Percentiles rank a stretch among this genome's conserved stretches.
Evolutionary conservation across 1,139 yeast genomes (phyloP).

Genomic region (Kodamaea suecica): DNA sequence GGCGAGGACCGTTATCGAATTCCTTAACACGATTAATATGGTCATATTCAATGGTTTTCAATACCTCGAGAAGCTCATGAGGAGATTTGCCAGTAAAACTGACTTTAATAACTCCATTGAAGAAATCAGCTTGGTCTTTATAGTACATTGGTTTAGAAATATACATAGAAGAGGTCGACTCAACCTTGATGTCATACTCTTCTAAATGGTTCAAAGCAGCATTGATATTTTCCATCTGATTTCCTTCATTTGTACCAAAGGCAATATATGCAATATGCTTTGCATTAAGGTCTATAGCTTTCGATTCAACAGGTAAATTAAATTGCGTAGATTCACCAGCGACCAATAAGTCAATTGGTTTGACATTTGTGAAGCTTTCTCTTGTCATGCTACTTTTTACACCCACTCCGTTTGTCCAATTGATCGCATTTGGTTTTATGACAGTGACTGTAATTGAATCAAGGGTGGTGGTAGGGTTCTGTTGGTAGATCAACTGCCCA

Average conservation of each 20-base stretch:
- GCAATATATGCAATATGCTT: constrained; percentile 69
- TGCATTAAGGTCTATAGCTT: constrained; percentile 4
- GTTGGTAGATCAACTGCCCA: constrained; percentile 56
- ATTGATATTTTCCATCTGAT: constrained; percentile 59
- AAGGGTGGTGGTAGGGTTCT: constrained; percentile 24
- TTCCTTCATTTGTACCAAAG: constrained; percentile 85
- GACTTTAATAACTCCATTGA: constrained; percentile 79
- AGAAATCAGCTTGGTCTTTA: constrained; percentile 73
- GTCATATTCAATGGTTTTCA: constrained; percentile 77
- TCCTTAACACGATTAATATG: constrained; percentile 69
- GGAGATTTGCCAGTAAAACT: constrained; percentile 56
- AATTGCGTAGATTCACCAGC: constrained; percentile 5
- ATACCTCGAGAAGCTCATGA: constrained; percentile 50
- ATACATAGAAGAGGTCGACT: constrained; percentile 72
- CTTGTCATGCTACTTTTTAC: constrained; percentile 60
- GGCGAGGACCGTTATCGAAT: constrained; percentile 86
- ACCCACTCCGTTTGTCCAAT: constrained; percentile 87
- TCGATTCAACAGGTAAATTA: constrained; percentile 18
- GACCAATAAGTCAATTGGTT: constrained; percentile 20
- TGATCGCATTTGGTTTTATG: constrained; percentile 84
- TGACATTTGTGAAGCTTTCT: constrained; percentile 28
- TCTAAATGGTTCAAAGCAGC: constrained; percentile 54
- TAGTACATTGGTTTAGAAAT: constrained; percentile 92
- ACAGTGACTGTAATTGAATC: constrained; percentile 54
- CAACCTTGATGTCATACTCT: constrained; percentile 42